Conservation (phyloP, 129 eudicot genomes). For the Solidago caesia region DNA sequence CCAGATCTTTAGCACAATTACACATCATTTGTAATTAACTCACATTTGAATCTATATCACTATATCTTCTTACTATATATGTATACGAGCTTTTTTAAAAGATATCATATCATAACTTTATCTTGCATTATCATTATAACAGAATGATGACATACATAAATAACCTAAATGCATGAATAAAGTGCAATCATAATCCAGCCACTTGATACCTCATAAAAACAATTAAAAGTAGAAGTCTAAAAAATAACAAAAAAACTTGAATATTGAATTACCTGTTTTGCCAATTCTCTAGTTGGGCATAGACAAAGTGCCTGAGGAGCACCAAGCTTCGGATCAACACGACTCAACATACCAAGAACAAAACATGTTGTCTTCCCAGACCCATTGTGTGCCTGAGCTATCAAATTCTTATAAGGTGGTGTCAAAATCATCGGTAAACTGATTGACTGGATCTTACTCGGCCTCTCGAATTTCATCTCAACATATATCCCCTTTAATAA, state of each 20-base stretch:
- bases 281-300: constrained; percentile 11
- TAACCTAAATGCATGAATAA: no score
- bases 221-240: not conserved
- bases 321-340: not conserved
- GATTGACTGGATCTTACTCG: not conserved
- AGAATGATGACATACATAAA: not conserved
- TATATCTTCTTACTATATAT: not conserved
- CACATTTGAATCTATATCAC: not conserved
- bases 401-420: constrained; percentile 2
- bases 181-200: not conserved
- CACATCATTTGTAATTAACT: not conserved
- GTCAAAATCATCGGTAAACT: constrained; percentile 5
- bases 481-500: not conserved
- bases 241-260: no score
- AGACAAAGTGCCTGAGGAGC: constrained; percentile 8
- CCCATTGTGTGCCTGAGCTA: constrained; percentile 6
- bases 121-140: not conserved
- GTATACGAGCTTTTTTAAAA: not conserved
- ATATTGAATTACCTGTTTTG: not conserved
- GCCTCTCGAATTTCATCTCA: not conserved
- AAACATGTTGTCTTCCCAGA: constrained; percentile 5
- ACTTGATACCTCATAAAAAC: not conserved
- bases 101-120: not conserved
- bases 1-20: not conserved
- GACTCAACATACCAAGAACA: constrained; percentile 9